Conservation (phyloP, 2,329 filamentous ascomycete genomes). For the Cordyceps cateniannulata region DNA sequence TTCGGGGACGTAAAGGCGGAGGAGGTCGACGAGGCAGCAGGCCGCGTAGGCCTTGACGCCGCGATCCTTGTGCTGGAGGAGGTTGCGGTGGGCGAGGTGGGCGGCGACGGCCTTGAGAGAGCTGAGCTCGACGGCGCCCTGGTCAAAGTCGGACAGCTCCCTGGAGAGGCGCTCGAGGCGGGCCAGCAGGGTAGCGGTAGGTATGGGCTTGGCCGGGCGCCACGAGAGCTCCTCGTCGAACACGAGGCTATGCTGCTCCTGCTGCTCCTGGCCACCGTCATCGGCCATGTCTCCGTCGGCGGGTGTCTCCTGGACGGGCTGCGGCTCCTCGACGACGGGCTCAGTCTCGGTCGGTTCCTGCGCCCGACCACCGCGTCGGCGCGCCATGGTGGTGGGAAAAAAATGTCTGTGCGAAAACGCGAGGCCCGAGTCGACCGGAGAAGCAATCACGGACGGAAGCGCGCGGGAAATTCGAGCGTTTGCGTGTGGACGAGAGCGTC, state of each 20-base stretch:
- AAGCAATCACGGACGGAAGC: not conserved
- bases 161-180: slow-evolving; percentile 74
- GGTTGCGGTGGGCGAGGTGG: slow-evolving; percentile 73
- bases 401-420: slow-evolving; percentile 8
- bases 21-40: slow-evolving; percentile 86
- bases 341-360: slow-evolving; percentile 14
- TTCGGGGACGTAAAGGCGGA: slow-evolving; percentile 88
- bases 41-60: slow-evolving; percentile 86
- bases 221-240: slow-evolving; percentile 87
- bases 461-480: not conserved
- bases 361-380: slow-evolving; percentile 29
- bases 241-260: slow-evolving; percentile 44
- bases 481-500: not conserved
- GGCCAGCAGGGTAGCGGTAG: slow-evolving; percentile 72
- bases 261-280: slow-evolving; percentile 19
- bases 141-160: slow-evolving; percentile 79
- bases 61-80: slow-evolving; percentile 86
- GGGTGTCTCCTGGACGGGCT: slow-evolving; percentile 18
- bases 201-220: slow-evolving; percentile 84
- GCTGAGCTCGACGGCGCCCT: slow-evolving; percentile 76
- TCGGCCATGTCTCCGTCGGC: slow-evolving; percentile 17
- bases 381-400: slow-evolving; percentile 25
- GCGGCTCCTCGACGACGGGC: slow-evolving; percentile 1
- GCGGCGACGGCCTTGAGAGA: slow-evolving; percentile 80
- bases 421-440: not conserved